phyloP scores from a whole-genome alignment of 164 flowering plant species.

The Aristolochia californica region DNA sequence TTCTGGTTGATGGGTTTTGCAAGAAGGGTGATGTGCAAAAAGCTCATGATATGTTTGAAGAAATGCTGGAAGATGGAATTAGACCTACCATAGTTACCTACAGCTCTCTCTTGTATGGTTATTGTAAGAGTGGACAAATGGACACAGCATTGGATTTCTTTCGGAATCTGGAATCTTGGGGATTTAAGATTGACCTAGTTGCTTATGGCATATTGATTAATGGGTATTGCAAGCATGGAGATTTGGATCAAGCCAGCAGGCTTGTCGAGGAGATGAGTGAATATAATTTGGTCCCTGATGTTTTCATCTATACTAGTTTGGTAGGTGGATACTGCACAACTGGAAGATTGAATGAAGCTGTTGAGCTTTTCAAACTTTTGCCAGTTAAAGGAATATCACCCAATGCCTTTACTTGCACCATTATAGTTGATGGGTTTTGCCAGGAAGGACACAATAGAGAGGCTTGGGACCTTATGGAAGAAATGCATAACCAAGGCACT shows the following conservation, averaged over 20 bases:
- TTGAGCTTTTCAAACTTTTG: conserved; percentile 23
- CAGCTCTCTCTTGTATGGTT: conserved; percentile 31
- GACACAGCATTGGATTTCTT: conserved; percentile 27
- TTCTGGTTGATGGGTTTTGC: conserved; percentile 50
- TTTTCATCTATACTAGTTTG: conserved; percentile 21
- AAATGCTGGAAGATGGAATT: conserved; percentile 28
- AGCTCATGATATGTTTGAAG: conserved; percentile 28
- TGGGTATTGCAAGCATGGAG: conserved; percentile 35
- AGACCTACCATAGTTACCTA: conserved; percentile 39
- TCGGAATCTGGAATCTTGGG: conserved; percentile 18
- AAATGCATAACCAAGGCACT: conserved; percentile 35
- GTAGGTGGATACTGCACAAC: conserved; percentile 28
- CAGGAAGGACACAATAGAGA: conserved; percentile 27
- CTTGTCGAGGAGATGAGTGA: conserved; percentile 35
- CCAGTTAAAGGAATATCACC: conserved; percentile 22
- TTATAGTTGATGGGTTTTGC: conserved; percentile 34
- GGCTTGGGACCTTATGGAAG: conserved; percentile 34
- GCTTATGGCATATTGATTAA: conserved; percentile 32
- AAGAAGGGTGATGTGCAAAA: conserved; percentile 28
- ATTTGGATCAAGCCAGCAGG: conserved; percentile 22
- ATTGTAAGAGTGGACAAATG: conserved; percentile 25
- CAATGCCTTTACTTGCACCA: conserved; percentile 21
- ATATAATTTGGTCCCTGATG: conserved; percentile 26
- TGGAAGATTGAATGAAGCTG: conserved; percentile 27
- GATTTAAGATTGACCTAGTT: conserved; percentile 28